A percentile compares a stretch with the other conserved stretches of the same genome.
Evolutionary conservation across 2,329 filamentous ascomycete genomes (phyloP).

Genomic region (Pyricularia sp.): DNA sequence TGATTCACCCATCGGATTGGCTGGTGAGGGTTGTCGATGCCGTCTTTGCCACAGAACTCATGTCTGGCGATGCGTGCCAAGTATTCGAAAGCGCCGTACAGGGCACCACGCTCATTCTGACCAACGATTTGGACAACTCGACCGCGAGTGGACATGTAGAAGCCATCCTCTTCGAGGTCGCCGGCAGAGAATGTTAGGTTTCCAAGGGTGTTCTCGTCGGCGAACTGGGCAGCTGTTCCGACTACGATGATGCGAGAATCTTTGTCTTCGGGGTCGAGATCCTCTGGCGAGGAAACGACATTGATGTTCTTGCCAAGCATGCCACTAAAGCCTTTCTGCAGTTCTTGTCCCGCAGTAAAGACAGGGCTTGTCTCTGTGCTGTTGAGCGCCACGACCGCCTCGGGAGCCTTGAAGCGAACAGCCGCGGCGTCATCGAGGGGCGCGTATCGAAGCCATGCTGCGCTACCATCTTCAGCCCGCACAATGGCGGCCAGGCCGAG

Average conservation of each 20-base stretch:
- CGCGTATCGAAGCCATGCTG: constrained; percentile 45
- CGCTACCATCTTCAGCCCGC: constrained; percentile 35
- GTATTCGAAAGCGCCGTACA: constrained; percentile 63
- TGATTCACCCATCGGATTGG: constrained; percentile 63
- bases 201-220: constrained; percentile 16
- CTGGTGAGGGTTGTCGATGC: constrained; percentile 45
- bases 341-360: constrained; percentile 47
- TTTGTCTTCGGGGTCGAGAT: neutral
- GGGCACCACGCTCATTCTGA: constrained; percentile 55
- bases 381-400: constrained; percentile 27
- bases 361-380: constrained; percentile 44
- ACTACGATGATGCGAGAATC: constrained; percentile 51
- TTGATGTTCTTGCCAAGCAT: constrained; percentile 42
- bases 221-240: constrained; percentile 36
- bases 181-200: constrained; percentile 13
- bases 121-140: constrained; percentile 48
- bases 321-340: constrained; percentile 45
- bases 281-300: constrained; percentile 12
- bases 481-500: neutral
- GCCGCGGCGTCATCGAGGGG: constrained; percentile 26
- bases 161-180: constrained; percentile 46
- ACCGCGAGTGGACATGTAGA: constrained; percentile 43
- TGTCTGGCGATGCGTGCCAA: constrained; percentile 55
- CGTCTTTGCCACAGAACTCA: constrained; percentile 36
- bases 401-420: neutral